Conservation (phyloP, 352 stramenopile species). For the Peronosclerospora sorghi region DNA sequence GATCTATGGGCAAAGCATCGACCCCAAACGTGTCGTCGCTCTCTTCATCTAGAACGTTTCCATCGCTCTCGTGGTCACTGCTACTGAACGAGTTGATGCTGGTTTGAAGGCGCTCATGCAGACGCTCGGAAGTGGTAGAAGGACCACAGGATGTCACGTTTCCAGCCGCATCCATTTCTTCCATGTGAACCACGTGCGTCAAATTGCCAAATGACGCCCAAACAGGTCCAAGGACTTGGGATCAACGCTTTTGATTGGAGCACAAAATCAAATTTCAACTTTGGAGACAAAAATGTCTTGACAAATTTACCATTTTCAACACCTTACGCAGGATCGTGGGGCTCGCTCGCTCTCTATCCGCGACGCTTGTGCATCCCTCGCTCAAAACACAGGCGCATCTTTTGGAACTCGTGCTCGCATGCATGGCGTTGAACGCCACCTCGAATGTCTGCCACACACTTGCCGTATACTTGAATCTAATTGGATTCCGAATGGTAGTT, state of each 20-base stretch:
- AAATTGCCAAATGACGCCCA: conserved; percentile 19
- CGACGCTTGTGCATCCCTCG: conserved; percentile 29
- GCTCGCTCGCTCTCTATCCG: conserved; percentile 6
- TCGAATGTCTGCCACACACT: conserved; percentile 56
- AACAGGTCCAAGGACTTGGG: background rate
- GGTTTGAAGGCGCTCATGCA: background rate
- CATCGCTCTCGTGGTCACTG: conserved; percentile 6
- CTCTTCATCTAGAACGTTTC: conserved; percentile 4
- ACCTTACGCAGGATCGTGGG: too few species aligned
- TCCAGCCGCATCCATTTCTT: conserved; percentile 13
- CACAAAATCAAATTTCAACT: conserved; percentile 7
- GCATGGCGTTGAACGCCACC: conserved; percentile 36
- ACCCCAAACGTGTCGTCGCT: conserved; percentile 13
- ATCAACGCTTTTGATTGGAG: conserved; percentile 3
- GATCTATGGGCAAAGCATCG: conserved; percentile 14
- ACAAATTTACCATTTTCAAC: background rate
- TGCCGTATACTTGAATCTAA: conserved; percentile 73
- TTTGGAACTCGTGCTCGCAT: conserved; percentile 66
- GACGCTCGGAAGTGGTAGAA: conserved; percentile 1
- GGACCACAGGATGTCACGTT: conserved; percentile 1
- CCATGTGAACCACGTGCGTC: conserved; percentile 2
- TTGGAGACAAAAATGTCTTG: background rate
- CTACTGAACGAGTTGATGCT: conserved; percentile 4
- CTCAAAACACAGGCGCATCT: conserved; percentile 58
- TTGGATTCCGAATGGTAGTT: too few species aligned